Base-by-base conservation (phyloP, 257 asterid genomes). In the Pogostemon cablin region DNA sequence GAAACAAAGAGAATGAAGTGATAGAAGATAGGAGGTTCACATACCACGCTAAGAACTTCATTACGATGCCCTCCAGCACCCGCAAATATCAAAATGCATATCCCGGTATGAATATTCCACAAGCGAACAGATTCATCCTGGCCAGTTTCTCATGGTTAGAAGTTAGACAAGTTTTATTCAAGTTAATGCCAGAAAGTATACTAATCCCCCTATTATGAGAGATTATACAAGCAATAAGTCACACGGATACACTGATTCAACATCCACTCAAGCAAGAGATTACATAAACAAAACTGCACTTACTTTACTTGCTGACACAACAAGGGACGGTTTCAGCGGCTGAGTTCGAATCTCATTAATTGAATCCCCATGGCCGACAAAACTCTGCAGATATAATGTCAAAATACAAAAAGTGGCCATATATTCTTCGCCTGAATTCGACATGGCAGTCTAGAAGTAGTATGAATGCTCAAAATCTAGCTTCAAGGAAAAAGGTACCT, bases 51-150 rank as follows among this genome's bases (percentile, higher is more conserved):
- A 66, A 95, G 95, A 56, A 95, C 98, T 84, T 95, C 99, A 88
- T 95, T 95, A 57, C 96, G 98, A 79, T 95, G 99, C 73, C 99
- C 99, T 56, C 99, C 99, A 65, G 99, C 96, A 70, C 99, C 99
- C 81, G 99, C 96, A 91, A 91, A 95, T 65, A 95, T 81, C 86
- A 95, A 85, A 79, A 93, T 93, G 88, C 99, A 93, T 80, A 93
- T 86, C 72, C 99, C 99, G 3, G 99, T 93, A 67, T 93, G 96
- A 66, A 95, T 88, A 80, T 93, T 93, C 98, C 98, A 90, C 66
- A 93, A 77, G 75, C 98, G 96, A 69, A 93, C 96, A 70, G 99
- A 95, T 85, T 95, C 99, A 79, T 95, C 99, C 99, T 95, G 86
- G 48, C 42, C 47, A 72, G 66, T 39, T 53, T 32, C 0, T 9